Evolutionary conservation across 2,329 filamentous ascomycete genomes (phyloP), one percentile per base, ranked within the genome.

Genomic region (Madurella mycetomatis): DNA sequence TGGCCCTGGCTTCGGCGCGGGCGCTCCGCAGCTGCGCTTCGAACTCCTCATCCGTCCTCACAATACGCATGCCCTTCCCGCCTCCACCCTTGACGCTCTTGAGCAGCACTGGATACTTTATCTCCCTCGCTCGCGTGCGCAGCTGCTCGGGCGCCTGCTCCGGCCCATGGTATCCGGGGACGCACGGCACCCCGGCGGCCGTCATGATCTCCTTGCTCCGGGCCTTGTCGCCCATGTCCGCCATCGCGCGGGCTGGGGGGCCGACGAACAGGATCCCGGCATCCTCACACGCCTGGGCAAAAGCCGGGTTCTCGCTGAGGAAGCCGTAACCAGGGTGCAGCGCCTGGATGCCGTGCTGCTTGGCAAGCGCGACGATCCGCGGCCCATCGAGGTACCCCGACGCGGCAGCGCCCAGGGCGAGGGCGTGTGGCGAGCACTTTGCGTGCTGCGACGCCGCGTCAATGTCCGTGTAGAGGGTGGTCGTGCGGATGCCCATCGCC

Each of bases 251-350:
- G 30, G 85, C 84, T 2, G 94, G 91, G 1, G 94, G 94, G 0
- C 94, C 94, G 64, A 99, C 95, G 69, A 99, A 99, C 52, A 92
- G 86, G 60, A 99, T 81, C 11, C 94, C 94, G 43, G 92, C 92
- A 64, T 94, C 85, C 64, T 88, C 87, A 69, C 92, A 97, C 68
- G 89, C 86, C 64, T 85, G 84, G 2, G 94, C 94, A 69, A 99
- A 99, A 5, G 79, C 83, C 8, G 92, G 86, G 71, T 99, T 99
- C 74, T 99, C 94, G 58, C 89, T 95, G 61, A 97, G 75, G 67
- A 95, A 99, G 42, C 94, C 94, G 74, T 99, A 99, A 19, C 94
- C 94, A 0, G 94, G 94, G 71, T 99, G 94, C 62, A 99, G 86
- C 4, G 90, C 92, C 68, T 92, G 84, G 65, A 95, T 96, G 42